Base-by-base conservation (phyloP, 2,329 filamentous ascomycete species). In the Aspergillus sp. region DNA sequence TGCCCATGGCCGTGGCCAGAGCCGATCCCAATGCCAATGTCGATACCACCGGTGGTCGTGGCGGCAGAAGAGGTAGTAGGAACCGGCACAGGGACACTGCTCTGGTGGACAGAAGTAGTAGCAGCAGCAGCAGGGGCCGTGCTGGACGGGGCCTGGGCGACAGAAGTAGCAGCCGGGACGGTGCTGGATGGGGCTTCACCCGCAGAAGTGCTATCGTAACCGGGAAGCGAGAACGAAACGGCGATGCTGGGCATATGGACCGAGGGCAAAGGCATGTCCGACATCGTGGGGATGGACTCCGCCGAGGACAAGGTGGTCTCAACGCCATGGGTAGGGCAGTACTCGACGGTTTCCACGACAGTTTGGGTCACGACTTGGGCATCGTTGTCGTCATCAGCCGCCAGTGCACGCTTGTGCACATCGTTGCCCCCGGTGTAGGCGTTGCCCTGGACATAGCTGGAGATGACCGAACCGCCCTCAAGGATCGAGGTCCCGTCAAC, bases 391-490 rank as follows among this genome's bases (percentile, higher is more conserved):
- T 19, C 48, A 8, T 61, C 53, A 4, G 56, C 53, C 27, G 54
- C 33, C 4, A 39, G 46, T 4, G 56, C 57, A 19, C 62, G 61
- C 57, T 65, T 65, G 43, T 48, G 52, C 19, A 52, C 35, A 5
- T 51, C 44, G 5, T 49, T 53, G 1, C 52, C 49, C 1, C 66
- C 63, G 5, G 63, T 73, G 68, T 94, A 91, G 41, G 80, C 74
- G 52, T 85, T 83, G 43, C 93, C 93, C 66, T 96, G 89, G 26
- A 82, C 76, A 79, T 85, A 98, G 4, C 82, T 82, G 2, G 72
- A 65, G 48, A 96, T 76, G 52, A 82, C 78, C 41, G 77, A 72
- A 58, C 85, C 85, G 49, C 88, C 88, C 2, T 73, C 70, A 29
- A 96, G 77, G 40, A 95, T 72, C 4, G 70, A 66, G 39, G 77